Evolutionary conservation across 2,329 filamentous ascomycete genomes (phyloP).

Genomic region (Xylariaceae sp.): DNA sequence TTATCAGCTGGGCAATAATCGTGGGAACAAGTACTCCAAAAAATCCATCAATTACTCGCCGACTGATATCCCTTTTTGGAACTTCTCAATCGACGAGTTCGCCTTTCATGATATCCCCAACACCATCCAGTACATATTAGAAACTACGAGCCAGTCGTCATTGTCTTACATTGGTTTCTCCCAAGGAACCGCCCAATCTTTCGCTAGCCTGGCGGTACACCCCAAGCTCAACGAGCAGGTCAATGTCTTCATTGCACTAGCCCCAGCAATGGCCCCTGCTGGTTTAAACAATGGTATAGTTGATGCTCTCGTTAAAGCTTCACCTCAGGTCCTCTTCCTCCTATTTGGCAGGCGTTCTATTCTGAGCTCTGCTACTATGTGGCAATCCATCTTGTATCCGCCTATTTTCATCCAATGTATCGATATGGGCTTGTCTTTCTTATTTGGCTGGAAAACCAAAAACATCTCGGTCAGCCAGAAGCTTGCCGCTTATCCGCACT

Average conservation of each 20-base stretch:
- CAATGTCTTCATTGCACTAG: slow-evolving; percentile 93
- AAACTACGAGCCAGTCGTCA: slow-evolving; percentile 78
- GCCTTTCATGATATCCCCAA: slow-evolving; percentile 97
- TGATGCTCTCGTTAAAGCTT: slow-evolving; percentile 90
- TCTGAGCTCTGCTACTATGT: slow-evolving; percentile 91
- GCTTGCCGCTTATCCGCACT: slow-evolving; percentile 89
- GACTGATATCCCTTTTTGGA: slow-evolving; percentile 81
- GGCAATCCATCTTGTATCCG: slow-evolving; percentile 94
- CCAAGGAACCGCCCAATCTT: slow-evolving; percentile 95
- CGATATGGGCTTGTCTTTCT: slow-evolving; percentile 76
- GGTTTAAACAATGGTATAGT: slow-evolving; percentile 89
- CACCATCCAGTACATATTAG: slow-evolving; percentile 87
- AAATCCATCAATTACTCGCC: slow-evolving; percentile 81
- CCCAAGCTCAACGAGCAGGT: slow-evolving; percentile 90
- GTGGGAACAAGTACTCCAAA: slow-evolving; percentile 98
- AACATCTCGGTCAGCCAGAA: slow-evolving; percentile 91
- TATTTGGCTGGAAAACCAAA: slow-evolving; percentile 85
- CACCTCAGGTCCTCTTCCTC: slow-evolving; percentile 87
- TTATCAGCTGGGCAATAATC: slow-evolving; percentile 91
- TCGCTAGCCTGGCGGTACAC: slow-evolving; percentile 89
- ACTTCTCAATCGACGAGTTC: slow-evolving; percentile 98
- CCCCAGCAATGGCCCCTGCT: slow-evolving; percentile 94
- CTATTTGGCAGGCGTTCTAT: slow-evolving; percentile 92
- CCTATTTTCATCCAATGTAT: slow-evolving; percentile 90
- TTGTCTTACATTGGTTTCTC: slow-evolving; percentile 97